Base-by-base conservation (phyloP, 1,139 yeast genomes). In the Magnusiomyces tetraspermus region DNA sequence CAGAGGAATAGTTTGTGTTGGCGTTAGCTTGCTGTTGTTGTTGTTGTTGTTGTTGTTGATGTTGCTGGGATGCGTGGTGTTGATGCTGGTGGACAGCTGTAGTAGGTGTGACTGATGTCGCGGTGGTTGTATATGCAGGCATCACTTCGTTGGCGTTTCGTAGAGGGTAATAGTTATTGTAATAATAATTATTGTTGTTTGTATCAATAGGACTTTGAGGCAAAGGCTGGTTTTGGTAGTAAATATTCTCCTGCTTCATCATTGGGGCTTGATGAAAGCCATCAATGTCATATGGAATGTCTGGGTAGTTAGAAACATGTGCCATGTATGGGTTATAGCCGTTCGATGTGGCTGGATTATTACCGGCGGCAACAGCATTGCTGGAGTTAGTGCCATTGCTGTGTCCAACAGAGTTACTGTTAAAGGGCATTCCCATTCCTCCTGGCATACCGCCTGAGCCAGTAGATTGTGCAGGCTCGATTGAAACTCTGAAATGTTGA, bases 401-500 rank as follows among this genome's bases (percentile, higher is more conserved):
- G 21, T 17, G 37, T 31, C 31, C 33, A 33, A 26, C 31, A 23
- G 47, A 17, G 31, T 33, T 28, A 22, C 24, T 21, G 45, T n/a
- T n/a, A n/a, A n/a, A 30, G 26, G 36, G 47, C n/a, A n/a, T n/a
- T n/a, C n/a, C n/a, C n/a, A n/a, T n/a, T n/a, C n/a, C n/a, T n/a
- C n/a, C n/a, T n/a, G n/a, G n/a, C n/a, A n/a, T n/a, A n/a, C n/a
- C n/a, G n/a, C n/a, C n/a, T n/a, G n/a, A n/a, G n/a, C n/a, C 28
- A 17, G 31, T 17, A 36, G 58, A 57, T 23, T 58, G 59, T 3
- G 58, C 61, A 4, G 65, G 58, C 8, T 68, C 71, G 13, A 68
- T 62, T 21, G 76, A 74, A 45, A 71, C 65, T 48, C 77, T 67
- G 61, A 55, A 81, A 73, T 60, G 82, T 80, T 66, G 83, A 75